Percentiles rank a stretch among this genome's conserved stretches.
phyloP scores from a whole-genome alignment of 148 eudicot genomes.

The Diospyros kaki region DNA sequence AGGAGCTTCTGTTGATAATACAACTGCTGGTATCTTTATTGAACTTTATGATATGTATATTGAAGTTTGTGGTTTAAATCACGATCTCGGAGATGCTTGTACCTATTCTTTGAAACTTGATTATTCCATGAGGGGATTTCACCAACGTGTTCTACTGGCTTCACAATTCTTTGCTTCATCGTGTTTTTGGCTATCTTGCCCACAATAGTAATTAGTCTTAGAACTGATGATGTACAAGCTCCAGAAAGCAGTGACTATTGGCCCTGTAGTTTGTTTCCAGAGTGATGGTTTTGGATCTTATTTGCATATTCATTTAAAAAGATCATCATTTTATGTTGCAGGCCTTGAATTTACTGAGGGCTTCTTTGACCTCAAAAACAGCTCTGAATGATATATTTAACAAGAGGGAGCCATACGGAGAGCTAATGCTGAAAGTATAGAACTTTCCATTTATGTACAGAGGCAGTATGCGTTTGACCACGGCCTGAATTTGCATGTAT shows the following conservation, averaged over 20 bases:
- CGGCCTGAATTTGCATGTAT: background rate
- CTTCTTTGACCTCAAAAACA: conserved; percentile 6
- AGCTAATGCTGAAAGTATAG: background rate
- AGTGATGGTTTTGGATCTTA: background rate
- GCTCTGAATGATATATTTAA: conserved; percentile 5
- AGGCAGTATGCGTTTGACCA: background rate
- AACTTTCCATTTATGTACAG: no score
- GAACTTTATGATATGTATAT: no score
- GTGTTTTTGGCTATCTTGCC: background rate
- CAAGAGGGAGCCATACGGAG: background rate
- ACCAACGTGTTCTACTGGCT: background rate
- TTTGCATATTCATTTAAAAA: background rate
- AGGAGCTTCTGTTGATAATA: no score
- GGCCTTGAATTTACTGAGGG: conserved; percentile 4
- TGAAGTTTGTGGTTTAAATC: background rate
- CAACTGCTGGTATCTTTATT: no score
- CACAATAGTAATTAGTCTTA: background rate
- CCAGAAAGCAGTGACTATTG: no score
- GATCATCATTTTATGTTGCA: background rate
- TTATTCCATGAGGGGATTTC: background rate
- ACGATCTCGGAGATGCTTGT: background rate
- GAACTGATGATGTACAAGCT: background rate
- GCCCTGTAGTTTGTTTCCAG: no score
- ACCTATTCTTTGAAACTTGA: background rate
- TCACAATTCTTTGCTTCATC: background rate